Evolutionary conservation across 495 filamentous ascomycete genomes (phyloP).

Genomic region (Apiosordaria backusii): DNA sequence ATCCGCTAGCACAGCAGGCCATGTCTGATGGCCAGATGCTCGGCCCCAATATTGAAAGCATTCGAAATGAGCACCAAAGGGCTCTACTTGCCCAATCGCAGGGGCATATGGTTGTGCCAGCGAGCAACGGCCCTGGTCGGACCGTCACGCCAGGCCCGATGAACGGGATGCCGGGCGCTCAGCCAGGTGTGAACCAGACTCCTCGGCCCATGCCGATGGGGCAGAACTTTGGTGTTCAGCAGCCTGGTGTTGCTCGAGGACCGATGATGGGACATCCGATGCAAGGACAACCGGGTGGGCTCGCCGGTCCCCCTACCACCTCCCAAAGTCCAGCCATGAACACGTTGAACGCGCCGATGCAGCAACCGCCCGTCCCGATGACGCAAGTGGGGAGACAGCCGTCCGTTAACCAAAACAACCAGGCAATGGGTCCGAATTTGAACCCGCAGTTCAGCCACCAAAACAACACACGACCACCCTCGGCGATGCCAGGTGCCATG

Average conservation of each 20-base stretch:
- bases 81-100: conserved; percentile 45
- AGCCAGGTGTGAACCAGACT: conserved; percentile 35
- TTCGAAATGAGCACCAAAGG: conserved; percentile 47
- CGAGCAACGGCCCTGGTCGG: conserved; percentile 42
- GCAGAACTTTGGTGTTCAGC: conserved; percentile 37
- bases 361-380: conserved; percentile 43
- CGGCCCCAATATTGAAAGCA: conserved; percentile 43
- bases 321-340: conserved; percentile 53
- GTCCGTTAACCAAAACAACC: conserved; percentile 35
- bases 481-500: conserved; percentile 19
- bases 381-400: conserved; percentile 36
- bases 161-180: conserved; percentile 33
- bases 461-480: conserved; percentile 27
- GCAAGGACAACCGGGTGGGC: conserved; percentile 47
- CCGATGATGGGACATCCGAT: conserved; percentile 35
- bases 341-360: conserved; percentile 48
- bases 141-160: conserved; percentile 42
- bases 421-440: conserved; percentile 30
- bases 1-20: conserved; percentile 31
- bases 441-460: conserved; percentile 34
- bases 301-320: conserved; percentile 39
- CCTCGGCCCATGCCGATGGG: conserved; percentile 36
- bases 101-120: conserved; percentile 52
- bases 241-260: conserved; percentile 35
- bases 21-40: conserved; percentile 39